Percentiles rank a stretch among this genome's conserved stretches.
These are phyloP conservation scores for Candida michaelii DNA, from an alignment of 805 yeast species.

Conservation along the genomic window DNA sequence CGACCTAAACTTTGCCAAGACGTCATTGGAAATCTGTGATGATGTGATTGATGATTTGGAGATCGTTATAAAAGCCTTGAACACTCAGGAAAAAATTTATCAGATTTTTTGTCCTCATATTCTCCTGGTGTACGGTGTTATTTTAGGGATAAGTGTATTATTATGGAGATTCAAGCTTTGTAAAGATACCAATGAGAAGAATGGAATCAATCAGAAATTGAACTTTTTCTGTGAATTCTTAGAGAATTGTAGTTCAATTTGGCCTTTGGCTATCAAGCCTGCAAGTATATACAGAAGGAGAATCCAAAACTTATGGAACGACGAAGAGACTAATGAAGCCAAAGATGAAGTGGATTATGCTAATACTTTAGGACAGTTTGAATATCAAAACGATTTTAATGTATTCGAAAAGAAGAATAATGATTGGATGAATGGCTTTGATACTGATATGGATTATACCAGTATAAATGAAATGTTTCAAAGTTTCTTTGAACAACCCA, in stretches of 20 bases:
- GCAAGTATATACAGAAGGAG: slow-evolving; percentile 7
- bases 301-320: slow-evolving; percentile 8
- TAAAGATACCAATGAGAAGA: slow-evolving; percentile 2
- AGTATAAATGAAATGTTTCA: slow-evolving; percentile 11
- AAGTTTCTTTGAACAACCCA: slow-evolving; percentile 8
- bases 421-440: slow-evolving; percentile 3
- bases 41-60: slow-evolving; percentile 14
- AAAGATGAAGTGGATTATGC: not conserved
- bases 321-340: not conserved
- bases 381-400: not conserved
- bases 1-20: slow-evolving; percentile 2
- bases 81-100: slow-evolving; percentile 2
- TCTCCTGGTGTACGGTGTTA: slow-evolving; percentile 10
- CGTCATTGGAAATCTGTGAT: slow-evolving; percentile 12
- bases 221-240: slow-evolving; percentile 9
- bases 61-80: slow-evolving; percentile 9
- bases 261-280: slow-evolving; percentile 13
- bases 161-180: slow-evolving; percentile 9
- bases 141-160: slow-evolving; percentile 13
- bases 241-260: slow-evolving; percentile 10
- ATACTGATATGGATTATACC: not conserved
- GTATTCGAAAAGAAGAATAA: not conserved
- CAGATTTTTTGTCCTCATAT: slow-evolving; percentile 10
- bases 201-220: slow-evolving; percentile 1
- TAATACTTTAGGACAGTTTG: not conserved